Evolutionary conservation across 2,329 filamentous ascomycete genomes (phyloP), one percentile per base, ranked within the genome.

Genomic region (Fusarium musae): DNA sequence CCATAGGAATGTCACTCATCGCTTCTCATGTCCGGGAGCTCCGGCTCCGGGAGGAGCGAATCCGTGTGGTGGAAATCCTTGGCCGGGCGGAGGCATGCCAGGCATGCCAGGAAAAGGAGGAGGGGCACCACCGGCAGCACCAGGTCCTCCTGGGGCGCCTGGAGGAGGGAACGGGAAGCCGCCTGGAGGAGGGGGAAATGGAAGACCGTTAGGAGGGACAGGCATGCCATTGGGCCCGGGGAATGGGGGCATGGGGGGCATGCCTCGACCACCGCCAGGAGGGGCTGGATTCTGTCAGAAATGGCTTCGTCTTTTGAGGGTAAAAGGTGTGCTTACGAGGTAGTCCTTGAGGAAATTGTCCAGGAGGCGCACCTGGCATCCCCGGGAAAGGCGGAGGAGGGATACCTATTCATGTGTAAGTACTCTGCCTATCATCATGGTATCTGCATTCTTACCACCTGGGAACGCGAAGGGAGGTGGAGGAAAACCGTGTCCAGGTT

Each of bases 391-490:
- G 89, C 49, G 90, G 90, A 63, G 89, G 90, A 62, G 89, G 90
- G 42, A 84, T 82, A 66, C 86, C 84, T 70, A 84, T 83, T 83
- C 66, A 86, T 80, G 28, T 57, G 59, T 76, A 52, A 76, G 64
- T 60, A 37, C 19, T 50, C 53, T 47, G 47, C 13, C 30, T 59
- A 19, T 37, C 6, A 53, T 28, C 80, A 79, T 16, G 82, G 73
- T 77, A 37, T 60, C 44, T 56, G 63, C 11, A 71, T 52, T 79
- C 80, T 78, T 79, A 79, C 83, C 85, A 70, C 90, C 90, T 49
- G 91, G 90, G 80, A 94, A 92, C 66, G 84, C 87, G 79, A 91
- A 93, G 39, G 89, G 83, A 74, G 88, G 86, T 37, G 87, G 86
- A 58, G 87, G 81, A 72, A 84, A 82, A 75, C 82, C 83, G 30